Percentiles rank a stretch among this genome's conserved stretches.
Evolutionary conservation across 768 basidiomycete species (phyloP).

Genomic region (Mycena latifolia): DNA sequence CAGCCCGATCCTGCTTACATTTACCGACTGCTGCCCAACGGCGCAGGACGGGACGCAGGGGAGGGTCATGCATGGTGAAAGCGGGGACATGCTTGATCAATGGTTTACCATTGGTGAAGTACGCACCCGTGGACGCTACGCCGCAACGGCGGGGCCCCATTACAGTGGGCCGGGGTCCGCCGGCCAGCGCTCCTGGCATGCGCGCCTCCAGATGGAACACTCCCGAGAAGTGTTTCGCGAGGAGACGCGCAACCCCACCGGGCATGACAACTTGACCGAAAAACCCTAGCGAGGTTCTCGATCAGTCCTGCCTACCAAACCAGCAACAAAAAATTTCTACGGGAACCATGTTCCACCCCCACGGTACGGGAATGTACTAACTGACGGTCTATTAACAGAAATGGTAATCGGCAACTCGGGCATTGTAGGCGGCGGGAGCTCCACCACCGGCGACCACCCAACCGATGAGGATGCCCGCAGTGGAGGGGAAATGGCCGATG

Average conservation of each 20-base stretch:
- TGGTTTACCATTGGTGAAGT: too few relatives aligned
- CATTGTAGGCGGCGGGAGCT: slow-evolving; percentile 4
- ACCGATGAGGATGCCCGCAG: not conserved
- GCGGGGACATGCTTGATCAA: not conserved
- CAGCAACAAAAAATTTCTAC: not conserved
- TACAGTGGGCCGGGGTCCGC: slow-evolving; percentile 18
- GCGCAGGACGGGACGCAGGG: not conserved
- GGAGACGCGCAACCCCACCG: not conserved
- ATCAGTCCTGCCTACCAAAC: not conserved
- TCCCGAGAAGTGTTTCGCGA: not conserved
- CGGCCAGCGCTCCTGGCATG: slow-evolving; percentile 26
- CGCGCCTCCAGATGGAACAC: too few relatives aligned
- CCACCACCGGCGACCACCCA: slow-evolving; percentile 13
- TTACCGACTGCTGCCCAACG: not conserved
- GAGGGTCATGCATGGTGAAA: not conserved
- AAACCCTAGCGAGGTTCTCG: slow-evolving; percentile 7
- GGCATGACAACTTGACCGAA: not conserved
- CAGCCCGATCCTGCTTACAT: slow-evolving; percentile 4
- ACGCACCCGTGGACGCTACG: not conserved
- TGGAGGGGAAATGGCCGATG: slow-evolving; percentile 7
- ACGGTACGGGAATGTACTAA: slow-evolving; percentile 12
- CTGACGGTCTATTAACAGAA: not conserved
- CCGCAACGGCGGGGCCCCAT: slow-evolving; percentile 11
- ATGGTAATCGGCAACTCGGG: not conserved
- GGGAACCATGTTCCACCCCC: slow-evolving; percentile 8